Conservation (phyloP, 345 rosid genomes). For the Citrus unshiu region DNA sequence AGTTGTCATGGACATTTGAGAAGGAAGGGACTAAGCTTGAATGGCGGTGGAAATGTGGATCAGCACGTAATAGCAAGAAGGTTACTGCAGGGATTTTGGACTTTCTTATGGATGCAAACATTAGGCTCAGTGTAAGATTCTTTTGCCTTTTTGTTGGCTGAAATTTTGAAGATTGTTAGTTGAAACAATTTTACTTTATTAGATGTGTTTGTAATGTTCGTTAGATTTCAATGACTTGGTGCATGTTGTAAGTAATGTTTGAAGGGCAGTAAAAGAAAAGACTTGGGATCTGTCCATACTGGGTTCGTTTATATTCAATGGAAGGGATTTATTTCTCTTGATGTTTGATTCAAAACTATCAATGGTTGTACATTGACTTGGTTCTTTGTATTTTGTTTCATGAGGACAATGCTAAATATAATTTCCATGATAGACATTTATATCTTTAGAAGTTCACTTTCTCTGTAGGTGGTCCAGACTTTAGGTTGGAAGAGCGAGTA, state of each 20-base stretch:
- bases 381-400: background rate
- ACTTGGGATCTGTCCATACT: background rate
- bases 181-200: background rate
- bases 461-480: background rate
- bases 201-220: background rate
- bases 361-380: background rate
- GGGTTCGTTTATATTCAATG: background rate
- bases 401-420: background rate
- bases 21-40: conserved; percentile 84
- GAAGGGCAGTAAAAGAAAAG: background rate
- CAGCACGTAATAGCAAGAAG: conserved; percentile 45
- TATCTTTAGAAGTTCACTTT: background rate
- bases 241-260: background rate
- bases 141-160: too few relatives aligned
- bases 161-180: background rate
- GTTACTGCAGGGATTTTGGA: conserved; percentile 60
- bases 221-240: background rate
- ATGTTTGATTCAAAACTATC: background rate
- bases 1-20: conserved; percentile 94
- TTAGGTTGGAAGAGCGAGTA: background rate
- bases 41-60: conserved; percentile 88
- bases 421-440: background rate
- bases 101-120: conserved; percentile 83
- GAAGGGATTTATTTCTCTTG: background rate
- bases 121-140: conserved; percentile 66